Base-by-base conservation (phyloP, 2,329 filamentous ascomycete genomes). In the Lithohypha guttulata region DNA sequence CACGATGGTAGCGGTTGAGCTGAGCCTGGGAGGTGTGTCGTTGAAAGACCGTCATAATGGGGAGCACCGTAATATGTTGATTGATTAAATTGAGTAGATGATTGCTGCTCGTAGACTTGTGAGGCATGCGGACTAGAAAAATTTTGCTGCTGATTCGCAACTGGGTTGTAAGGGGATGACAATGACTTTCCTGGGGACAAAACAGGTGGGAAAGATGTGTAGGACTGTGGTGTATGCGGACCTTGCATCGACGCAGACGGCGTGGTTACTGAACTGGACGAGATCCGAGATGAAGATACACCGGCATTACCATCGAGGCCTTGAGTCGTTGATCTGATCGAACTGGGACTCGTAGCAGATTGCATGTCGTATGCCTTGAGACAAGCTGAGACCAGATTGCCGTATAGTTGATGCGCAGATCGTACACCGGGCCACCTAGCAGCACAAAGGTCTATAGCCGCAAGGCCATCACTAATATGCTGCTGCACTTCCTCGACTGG, bases 381-480 rank as follows among this genome's bases (percentile, higher is more conserved):
- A 53, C 87, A 93, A 9, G 87, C 86, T 42, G 74, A 76, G 33
- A 89, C 80, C 34, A 98, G 75, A 47, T 84, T 86, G n/a, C 74
- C 70, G 55, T 95, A 96, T 9, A 96, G 73, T 51, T 91, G 77
- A 7, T 84, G 77, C 2, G 87, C 86, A 11, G 85, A 82, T 26
- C 79, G 74, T 2, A 89, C 86, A 8, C 89, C 91, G 1, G 91
- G 91, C 91, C 91, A 96, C 44, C 87, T 73, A 53, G 89, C 82
- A 0, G 83, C 81, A 42, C 84, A 87, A 41, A 81, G 75, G 42
- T 79, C 73, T 44, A 96, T 80, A 3, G 83, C 81, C 37, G 87
- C 80, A 42, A 95, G 66, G 0, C 84, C 83, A 14, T 78, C 72
- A 33, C 79, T 71, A 29, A 94, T 70, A 49, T 91, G 73, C 18